These are phyloP conservation scores for Candida sanyiensis DNA, from an alignment of 805 yeast species.

Conservation along the genomic window DNA sequence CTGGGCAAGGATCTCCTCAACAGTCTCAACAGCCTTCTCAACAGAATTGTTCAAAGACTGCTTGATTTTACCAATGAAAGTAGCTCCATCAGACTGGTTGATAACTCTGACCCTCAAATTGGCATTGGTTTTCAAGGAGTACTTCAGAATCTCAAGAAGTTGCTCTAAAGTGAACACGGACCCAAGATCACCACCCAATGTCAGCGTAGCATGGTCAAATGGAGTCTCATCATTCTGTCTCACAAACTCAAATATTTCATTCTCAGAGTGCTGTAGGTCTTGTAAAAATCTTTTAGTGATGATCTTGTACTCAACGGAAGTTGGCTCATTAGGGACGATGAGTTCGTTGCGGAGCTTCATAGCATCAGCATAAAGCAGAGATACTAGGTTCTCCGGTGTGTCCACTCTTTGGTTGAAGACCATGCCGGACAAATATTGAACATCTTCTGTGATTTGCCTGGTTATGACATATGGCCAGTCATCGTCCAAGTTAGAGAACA, in stretches of 20 bases:
- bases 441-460: slow-evolving; percentile 52
- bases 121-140: slow-evolving; percentile 21
- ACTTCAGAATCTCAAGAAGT: slow-evolving; percentile 32
- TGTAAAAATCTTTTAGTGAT: slow-evolving; percentile 16
- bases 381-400: slow-evolving; percentile 27
- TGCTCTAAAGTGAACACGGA: slow-evolving; percentile 36
- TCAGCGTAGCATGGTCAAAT: slow-evolving; percentile 34
- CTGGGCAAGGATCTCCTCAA: slow-evolving; percentile 11
- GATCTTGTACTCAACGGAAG: slow-evolving; percentile 27
- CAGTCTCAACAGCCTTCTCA: slow-evolving; percentile 13
- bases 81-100: slow-evolving; percentile 22
- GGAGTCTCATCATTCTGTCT: slow-evolving; percentile 9
- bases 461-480: slow-evolving; percentile 53
- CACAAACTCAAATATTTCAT: slow-evolving; percentile 22
- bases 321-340: slow-evolving; percentile 44
- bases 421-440: slow-evolving; percentile 21
- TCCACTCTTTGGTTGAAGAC: slow-evolving; percentile 24
- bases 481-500: slow-evolving; percentile 44
- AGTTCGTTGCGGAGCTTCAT: slow-evolving; percentile 39
- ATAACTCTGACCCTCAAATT: slow-evolving; percentile 36
- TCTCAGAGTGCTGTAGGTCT: slow-evolving; percentile 1
- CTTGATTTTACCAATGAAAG: slow-evolving; percentile 17
- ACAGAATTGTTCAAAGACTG: slow-evolving; percentile 16
- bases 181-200: slow-evolving; percentile 56
- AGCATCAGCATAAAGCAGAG: slow-evolving; percentile 39